Percentiles rank a stretch among this genome's conserved stretches.
These are phyloP conservation scores for Pythium pyrilobum DNA, from an alignment of 352 stramenopile species.

Conservation along the genomic window DNA sequence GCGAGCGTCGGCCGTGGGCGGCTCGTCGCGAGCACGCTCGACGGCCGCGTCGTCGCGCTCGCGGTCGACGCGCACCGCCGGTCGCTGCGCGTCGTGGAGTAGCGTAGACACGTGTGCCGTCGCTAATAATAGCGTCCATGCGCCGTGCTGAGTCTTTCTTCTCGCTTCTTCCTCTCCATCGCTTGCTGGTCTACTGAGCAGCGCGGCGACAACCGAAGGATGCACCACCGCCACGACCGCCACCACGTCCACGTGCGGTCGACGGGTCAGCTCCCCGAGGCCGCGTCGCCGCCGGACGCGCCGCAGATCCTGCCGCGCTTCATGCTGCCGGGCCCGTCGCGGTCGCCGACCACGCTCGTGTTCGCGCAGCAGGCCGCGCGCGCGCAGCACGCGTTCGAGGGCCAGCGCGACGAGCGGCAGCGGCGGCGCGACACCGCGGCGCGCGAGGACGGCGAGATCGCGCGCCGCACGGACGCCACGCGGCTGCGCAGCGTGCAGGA, in stretches of 20 bases:
- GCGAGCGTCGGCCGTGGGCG: conserved; percentile 27
- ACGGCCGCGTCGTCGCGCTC: conserved; percentile 41
- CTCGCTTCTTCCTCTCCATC: no score
- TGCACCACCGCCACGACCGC: background rate
- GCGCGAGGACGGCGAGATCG: conserved; percentile 22
- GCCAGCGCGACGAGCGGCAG: conserved; percentile 1
- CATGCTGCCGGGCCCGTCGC: conserved; percentile 27
- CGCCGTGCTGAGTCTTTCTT: no score
- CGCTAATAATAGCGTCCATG: conserved; percentile 1
- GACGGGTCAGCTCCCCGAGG: background rate
- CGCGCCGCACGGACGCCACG: conserved; percentile 19
- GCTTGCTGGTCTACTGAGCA: no score
- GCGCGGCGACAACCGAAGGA: no score
- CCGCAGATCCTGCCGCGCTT: conserved; percentile 45
- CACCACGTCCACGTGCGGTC: conserved; percentile 10
- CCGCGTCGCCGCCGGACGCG: background rate
- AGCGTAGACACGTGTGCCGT: background rate
- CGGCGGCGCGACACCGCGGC: background rate
- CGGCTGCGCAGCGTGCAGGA: conserved; percentile 40
- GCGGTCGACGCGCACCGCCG: conserved; percentile 20
- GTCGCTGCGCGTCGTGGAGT: conserved; percentile 2
- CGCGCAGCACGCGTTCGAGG: conserved; percentile 12
- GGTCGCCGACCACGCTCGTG: conserved; percentile 4
- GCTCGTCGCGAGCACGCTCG: conserved; percentile 56
- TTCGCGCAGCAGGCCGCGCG: conserved; percentile 4